These are phyloP conservation scores for Penicillium verhagenii DNA, from an alignment of 495 filamentous ascomycete genomes.

Conservation along the genomic window DNA sequence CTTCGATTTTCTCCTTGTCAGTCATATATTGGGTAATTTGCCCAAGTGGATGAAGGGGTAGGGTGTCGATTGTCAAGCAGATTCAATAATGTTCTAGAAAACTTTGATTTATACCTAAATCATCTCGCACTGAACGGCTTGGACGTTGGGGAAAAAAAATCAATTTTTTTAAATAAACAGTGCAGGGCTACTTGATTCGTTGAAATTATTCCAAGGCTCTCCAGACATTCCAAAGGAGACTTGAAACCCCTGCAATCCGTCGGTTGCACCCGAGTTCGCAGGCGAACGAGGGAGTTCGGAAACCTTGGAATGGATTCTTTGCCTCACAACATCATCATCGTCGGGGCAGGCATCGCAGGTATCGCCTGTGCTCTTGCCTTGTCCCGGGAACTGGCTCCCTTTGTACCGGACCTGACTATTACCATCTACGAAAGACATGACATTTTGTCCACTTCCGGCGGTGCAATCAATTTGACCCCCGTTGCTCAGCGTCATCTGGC, in stretches of 20 bases:
- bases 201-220: too few relatives aligned
- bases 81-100: background rate
- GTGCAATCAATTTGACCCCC: slow-evolving; percentile 62
- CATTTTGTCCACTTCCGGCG: slow-evolving; percentile 55
- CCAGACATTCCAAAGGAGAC: background rate
- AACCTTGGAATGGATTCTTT: slow-evolving; percentile 19
- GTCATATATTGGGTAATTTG: slow-evolving; percentile 1
- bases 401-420: slow-evolving; percentile 45
- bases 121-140: too few relatives aligned
- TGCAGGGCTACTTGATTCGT: too few relatives aligned
- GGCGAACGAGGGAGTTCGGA: too few relatives aligned
- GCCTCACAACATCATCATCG: slow-evolving; percentile 43
- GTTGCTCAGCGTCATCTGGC: slow-evolving; percentile 59
- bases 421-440: slow-evolving; percentile 58
- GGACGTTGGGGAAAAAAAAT: too few relatives aligned
- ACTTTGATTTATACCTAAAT: background rate
- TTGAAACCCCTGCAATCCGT: too few relatives aligned
- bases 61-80: background rate
- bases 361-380: slow-evolving; percentile 54
- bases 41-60: background rate
- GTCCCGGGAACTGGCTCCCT: slow-evolving; percentile 44
- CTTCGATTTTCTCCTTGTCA: background rate
- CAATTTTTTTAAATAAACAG: too few relatives aligned
- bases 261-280: background rate
- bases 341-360: slow-evolving; percentile 59